Conservation (phyloP, 169 alveolate species). For the Eimeria praecox region DNA sequence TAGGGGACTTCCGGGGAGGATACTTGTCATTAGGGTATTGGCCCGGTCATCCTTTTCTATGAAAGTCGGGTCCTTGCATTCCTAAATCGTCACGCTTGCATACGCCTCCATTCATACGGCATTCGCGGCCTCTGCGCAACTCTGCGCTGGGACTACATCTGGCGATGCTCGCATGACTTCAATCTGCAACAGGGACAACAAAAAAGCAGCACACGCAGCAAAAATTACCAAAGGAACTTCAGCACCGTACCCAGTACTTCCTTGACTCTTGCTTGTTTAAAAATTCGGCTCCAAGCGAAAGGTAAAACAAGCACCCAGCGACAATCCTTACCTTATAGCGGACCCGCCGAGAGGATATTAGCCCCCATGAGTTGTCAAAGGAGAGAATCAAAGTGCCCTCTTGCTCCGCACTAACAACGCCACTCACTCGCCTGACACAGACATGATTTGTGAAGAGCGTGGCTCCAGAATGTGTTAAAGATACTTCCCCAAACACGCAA, state of each 20-base stretch:
- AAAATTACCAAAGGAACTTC: background rate
- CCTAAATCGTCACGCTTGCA: background rate
- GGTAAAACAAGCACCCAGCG: background rate
- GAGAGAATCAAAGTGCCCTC: constrained; percentile 73
- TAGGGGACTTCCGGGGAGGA: background rate
- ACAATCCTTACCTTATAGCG: constrained; percentile 54
- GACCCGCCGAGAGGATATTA: constrained; percentile 81
- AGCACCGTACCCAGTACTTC: background rate
- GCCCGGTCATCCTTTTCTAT: background rate
- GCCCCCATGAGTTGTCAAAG: constrained; percentile 83
- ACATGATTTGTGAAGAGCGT: background rate
- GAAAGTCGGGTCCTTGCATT: background rate
- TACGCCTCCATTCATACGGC: background rate
- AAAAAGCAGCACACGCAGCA: background rate
- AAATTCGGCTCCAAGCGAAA: background rate
- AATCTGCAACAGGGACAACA: constrained; percentile 48
- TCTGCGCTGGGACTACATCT: constrained; percentile 56
- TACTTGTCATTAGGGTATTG: background rate
- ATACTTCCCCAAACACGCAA: background rate
- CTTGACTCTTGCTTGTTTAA: background rate
- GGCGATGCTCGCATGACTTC: constrained; percentile 44
- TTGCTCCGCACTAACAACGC: constrained; percentile 67
- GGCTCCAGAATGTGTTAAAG: background rate
- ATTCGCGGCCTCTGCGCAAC: constrained; percentile 4
- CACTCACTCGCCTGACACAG: constrained; percentile 76